Base-by-base conservation (phyloP, 1,139 yeast species). In the Yamadazyma oceani region DNA sequence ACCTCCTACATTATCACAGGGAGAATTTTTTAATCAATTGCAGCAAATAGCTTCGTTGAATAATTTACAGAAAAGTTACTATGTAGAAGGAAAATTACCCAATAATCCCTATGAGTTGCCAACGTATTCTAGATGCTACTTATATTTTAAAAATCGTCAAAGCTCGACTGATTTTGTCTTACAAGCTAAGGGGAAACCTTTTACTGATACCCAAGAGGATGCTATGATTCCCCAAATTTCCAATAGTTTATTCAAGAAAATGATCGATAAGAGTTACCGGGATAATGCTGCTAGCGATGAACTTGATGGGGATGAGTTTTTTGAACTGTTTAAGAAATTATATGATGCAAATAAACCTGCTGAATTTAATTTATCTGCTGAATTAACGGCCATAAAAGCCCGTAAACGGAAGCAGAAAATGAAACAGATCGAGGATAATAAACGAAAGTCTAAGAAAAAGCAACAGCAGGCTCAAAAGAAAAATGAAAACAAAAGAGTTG, bases 71-170 rank as follows among this genome's bases (percentile, higher is more conserved):
- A 40, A 29, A 26, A 40, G 45, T 15, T 54, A 55, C 30, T 57
- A 53, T 39, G 54, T 55, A 2, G 33, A 32, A 25, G 62, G 62
- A n/a, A 35, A 34, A 14, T 38, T 40, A 8, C 46, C 57, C 2
- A 26, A 32, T 7, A 48, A 45, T 23, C 60, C 62, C 2, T 61
- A 46, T 37, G 64, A 61, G 34, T 37, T 38, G 8, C 66, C 66
- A 0, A 45, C 40, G 2, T 60, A 52, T 35, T 58, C 66, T 1
- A 45, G 65, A 35, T 62, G 61, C 14, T 63, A 62, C 37, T 31
- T 62, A 11, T 38, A 37, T 7, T 57, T 63, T 38, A 45, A 48
- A 19, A 43, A 40, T 22, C 44, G 45, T 31, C 33, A 25, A 1
- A 34, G 23, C 5, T 39, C 54, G 3, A 43, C 42, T 4, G 43